Base-by-base conservation (phyloP, 805 yeast genomes). In the Cephaloascus albidus region DNA sequence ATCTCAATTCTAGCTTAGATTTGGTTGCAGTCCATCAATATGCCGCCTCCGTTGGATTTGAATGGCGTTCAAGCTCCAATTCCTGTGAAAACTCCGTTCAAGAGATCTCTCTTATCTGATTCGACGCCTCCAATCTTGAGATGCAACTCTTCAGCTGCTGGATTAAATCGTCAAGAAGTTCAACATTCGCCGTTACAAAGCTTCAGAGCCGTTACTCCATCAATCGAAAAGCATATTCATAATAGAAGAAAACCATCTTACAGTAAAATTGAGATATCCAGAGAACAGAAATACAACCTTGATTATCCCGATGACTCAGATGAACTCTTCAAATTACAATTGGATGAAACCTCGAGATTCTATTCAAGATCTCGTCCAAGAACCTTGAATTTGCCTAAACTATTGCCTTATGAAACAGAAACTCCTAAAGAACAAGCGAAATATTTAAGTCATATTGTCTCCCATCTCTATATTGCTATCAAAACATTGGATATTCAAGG, bases 351-450 rank as follows among this genome's bases (percentile, higher is more conserved):
- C 3, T 62, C 68, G 8, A 53, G 69, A 12, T 67, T 62, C 43
- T 68, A 45, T 44, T 53, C 70, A 15, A 50, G 72, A 19, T 33
- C 45, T 2, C 46, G 65, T 27, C 68, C 68, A 3, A 56, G 77
- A 40, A 64, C 75, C 4, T 45, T 67, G 18, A 54, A 65, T 44
- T 49, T 65, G 27, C 68, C 70, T 1, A 57, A 53, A 15, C 51
- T 73, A 37, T 65, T 90, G 20, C 97, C 97, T 0, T 93, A 89
- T 56, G 61, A 67, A 34, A 73, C 81, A 0, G 97, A 87, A 55
- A 49, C 76, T 1, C 78, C 77, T 14, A 61, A 61, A 27, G 94
- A 84, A 41, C 83, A 79, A 42, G 82, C 85, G 15, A 72, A 69
- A 39, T 88, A 87, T 49, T 63, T 90, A 32, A 71, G 85, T 35